A percentile compares a stretch with the other conserved stretches of the same genome.
Conservation (phyloP, 176 grass and related monocot species). For the Bonia amplexicaulis region DNA sequence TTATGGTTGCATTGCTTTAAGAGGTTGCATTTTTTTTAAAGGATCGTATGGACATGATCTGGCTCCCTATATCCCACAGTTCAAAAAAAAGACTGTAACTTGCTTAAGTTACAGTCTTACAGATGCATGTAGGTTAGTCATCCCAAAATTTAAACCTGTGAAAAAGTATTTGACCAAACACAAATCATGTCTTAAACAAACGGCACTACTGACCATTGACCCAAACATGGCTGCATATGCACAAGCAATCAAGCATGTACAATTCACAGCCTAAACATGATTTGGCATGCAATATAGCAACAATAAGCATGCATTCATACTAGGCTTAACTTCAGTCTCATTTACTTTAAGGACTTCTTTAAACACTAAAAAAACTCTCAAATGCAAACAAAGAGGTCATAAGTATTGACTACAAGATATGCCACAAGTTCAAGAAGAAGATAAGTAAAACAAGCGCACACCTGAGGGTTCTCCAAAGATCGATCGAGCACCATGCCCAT, state of each 20-base stretch:
- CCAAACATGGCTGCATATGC: background rate
- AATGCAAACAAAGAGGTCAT: background rate
- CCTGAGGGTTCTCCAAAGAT: conserved; percentile 19
- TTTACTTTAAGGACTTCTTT: background rate
- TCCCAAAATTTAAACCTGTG: background rate
- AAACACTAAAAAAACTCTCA: background rate
- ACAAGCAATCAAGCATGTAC: background rate
- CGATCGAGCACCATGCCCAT: background rate
- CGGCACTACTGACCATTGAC: background rate
- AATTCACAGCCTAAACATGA: background rate
- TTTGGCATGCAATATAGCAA: background rate
- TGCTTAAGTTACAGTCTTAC: background rate
- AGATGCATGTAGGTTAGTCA: background rate
- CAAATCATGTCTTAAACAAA: background rate
- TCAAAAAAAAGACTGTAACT: background rate
- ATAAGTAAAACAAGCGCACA: conserved; percentile 3
- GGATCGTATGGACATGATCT: background rate
- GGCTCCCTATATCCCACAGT: background rate
- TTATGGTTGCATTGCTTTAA: too few species aligned
- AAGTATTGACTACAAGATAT: background rate
- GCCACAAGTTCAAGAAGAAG: background rate
- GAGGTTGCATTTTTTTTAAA: background rate
- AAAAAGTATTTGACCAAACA: background rate
- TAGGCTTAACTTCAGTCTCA: background rate
- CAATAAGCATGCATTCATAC: background rate